Evolutionary conservation across 306 rosid species (phyloP).

Genomic region (Begonia loranthoides): DNA sequence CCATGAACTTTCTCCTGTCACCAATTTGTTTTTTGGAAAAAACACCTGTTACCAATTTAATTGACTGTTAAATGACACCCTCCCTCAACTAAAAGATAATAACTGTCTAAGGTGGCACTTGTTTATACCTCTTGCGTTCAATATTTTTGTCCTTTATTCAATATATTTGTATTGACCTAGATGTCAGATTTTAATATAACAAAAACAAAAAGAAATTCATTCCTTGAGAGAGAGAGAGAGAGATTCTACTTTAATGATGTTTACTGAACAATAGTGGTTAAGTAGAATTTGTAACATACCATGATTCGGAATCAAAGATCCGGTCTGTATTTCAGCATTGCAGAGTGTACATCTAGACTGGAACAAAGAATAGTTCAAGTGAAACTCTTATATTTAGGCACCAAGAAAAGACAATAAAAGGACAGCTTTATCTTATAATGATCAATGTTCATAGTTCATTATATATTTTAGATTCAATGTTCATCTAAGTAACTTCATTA

Average conservation of each 20-base stretch:
- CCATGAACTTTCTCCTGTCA: no score
- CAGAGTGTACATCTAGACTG: conserved; percentile 87
- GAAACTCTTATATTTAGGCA: conserved; percentile 23
- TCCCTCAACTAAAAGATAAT: no score
- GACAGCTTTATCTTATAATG: conserved; percentile 12
- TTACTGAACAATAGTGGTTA: no score
- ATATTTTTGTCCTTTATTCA: no score
- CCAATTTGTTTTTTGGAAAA: no score
- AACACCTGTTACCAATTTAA: no score
- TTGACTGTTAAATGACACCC: no score
- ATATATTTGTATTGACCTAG: no score
- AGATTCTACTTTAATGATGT: no score
- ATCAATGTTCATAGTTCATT: background rate
- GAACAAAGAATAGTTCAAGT: conserved; percentile 37
- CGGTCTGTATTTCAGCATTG: conserved; percentile 60
- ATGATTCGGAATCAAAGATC: conserved; percentile 68
- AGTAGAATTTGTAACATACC: conserved; percentile 24
- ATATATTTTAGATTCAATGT: conserved; percentile 2
- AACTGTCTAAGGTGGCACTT: no score
- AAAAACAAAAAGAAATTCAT: background rate
- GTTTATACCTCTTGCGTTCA: no score
- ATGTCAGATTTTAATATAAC: no score
- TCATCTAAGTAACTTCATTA: background rate
- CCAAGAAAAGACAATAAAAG: conserved; percentile 7
- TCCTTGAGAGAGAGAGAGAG: conserved; percentile 5